Base-by-base conservation (phyloP, 345 rosid genomes). In the Trapa incisa region DNA sequence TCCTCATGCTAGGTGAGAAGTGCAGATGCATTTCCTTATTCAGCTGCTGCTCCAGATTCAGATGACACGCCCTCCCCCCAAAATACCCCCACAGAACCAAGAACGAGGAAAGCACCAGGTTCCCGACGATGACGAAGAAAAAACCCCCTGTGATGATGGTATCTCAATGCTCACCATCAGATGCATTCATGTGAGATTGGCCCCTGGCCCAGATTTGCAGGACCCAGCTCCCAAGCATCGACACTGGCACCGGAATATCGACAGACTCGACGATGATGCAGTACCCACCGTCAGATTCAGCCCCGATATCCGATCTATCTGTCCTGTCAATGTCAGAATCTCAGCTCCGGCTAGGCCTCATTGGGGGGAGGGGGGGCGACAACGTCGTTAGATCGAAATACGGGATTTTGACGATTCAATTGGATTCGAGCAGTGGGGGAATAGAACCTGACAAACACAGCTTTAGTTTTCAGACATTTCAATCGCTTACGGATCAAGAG, bases 1-100 rank as follows among this genome's bases (percentile, higher is more conserved):
- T 95, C 88, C 98, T 95, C 99, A 95, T 95, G 87, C 99, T 91
- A 80, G 96, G 98, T 83, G 99, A 95, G 87, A 95, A 78, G 92
- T 89, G 97, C 88, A 95, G 99, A 96, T 86, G 99, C 99, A 95
- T 95, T 83, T 84, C 63, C 63, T 58, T 91, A 84, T 72, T 76
- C 82, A 7, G 48, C 48, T 11, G 12, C 48, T 45, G 48, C 48
- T 13, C 48, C 48, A 45, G 48, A 45, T 45, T 45, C 48, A 45
- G 48, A 11, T 45, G 48, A 45, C 42, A 38, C 47, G 43, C 48
- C 65, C 47, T 33, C 54, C 54, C 54, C 29, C 67, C 47, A 22
- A 37, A 54, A 38, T 71, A 37, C 29, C 65, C 45, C 32, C 35
- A 14, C 74, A 58, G 72, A 65, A 35, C 54, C 72, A 22, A 41